Evolutionary conservation across 805 yeast species (phyloP).

Genomic region (Diddensiella santjacobensis): DNA sequence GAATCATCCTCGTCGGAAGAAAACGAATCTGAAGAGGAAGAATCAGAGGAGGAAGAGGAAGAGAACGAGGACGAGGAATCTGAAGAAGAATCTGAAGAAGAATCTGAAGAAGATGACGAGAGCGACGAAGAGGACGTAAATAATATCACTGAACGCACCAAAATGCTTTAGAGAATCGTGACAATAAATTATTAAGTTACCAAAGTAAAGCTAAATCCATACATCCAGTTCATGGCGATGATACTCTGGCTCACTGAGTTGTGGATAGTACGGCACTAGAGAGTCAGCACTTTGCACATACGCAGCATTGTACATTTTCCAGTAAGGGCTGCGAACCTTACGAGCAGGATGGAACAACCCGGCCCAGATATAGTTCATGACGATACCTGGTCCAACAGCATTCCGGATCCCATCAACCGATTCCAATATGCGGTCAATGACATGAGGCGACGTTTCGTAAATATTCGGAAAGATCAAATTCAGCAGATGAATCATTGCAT

Average conservation of each 20-base stretch:
- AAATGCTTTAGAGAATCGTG: background rate
- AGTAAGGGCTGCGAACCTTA: slow-evolving; percentile 77
- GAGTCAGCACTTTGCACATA: slow-evolving; percentile 73
- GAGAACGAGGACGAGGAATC: slow-evolving; percentile 30
- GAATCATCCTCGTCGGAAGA: slow-evolving; percentile 18
- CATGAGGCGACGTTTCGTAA: slow-evolving; percentile 95
- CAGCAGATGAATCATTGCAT: slow-evolving; percentile 76
- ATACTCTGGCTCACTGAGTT: slow-evolving; percentile 27
- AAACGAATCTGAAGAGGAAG: slow-evolving; percentile 27
- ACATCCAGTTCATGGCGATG: slow-evolving; percentile 52
- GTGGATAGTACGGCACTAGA: slow-evolving; percentile 79
- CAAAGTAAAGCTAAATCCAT: slow-evolving; percentile 28
- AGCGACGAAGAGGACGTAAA: slow-evolving; percentile 34
- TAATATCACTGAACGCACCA: slow-evolving; percentile 28
- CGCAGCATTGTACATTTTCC: slow-evolving; percentile 76
- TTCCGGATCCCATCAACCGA: slow-evolving; percentile 69
- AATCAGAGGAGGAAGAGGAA: slow-evolving; percentile 29
- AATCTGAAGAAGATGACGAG: slow-evolving; percentile 32
- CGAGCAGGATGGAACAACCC: slow-evolving; percentile 94
- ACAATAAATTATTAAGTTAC: slow-evolving; percentile 5
- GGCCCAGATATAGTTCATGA: slow-evolving; percentile 73
- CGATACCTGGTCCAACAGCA: slow-evolving; percentile 71
- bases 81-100: slow-evolving; percentile 29
- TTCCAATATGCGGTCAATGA: slow-evolving; percentile 74
- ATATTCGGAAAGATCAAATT: slow-evolving; percentile 84